These are phyloP conservation scores for Pythium sukuiense DNA, from an alignment of 352 stramenopile species.

Conservation along the genomic window DNA sequence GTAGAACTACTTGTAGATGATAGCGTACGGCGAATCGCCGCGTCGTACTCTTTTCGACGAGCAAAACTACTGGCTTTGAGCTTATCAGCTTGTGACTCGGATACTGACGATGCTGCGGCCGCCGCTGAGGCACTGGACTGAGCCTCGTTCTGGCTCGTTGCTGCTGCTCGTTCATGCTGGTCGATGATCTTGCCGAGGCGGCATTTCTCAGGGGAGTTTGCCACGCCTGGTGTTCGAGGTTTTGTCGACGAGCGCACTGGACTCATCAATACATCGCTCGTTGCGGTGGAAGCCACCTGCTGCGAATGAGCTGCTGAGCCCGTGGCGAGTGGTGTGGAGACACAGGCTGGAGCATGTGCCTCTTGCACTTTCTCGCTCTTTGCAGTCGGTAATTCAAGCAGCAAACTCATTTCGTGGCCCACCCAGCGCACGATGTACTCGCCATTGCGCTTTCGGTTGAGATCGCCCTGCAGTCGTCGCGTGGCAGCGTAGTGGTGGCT, in stretches of 20 bases:
- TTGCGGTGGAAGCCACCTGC: not conserved
- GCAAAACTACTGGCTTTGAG: constrained; percentile 78
- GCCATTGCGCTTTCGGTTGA: constrained; percentile 79
- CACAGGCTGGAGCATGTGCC: constrained; percentile 32
- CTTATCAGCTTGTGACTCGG: constrained; percentile 32
- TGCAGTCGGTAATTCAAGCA: constrained; percentile 61
- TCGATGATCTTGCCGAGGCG: constrained; percentile 54
- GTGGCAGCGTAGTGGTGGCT: constrained; percentile 82
- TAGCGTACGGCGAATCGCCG: constrained; percentile 42
- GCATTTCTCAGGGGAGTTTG: constrained; percentile 58
- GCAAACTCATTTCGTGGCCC: constrained; percentile 77
- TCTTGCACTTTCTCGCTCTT: constrained; percentile 48
- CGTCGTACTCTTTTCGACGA: constrained; percentile 67
- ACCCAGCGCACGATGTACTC: constrained; percentile 85
- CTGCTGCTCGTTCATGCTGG: constrained; percentile 46
- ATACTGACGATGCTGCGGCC: not conserved
- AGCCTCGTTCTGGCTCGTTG: constrained; percentile 8
- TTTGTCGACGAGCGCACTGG: not conserved
- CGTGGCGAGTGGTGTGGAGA: constrained; percentile 8
- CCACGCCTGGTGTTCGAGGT: constrained; percentile 30
- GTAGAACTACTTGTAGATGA: constrained; percentile 10
- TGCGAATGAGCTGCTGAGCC: not conserved
- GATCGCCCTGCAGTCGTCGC: constrained; percentile 67
- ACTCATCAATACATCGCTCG: constrained; percentile 16
- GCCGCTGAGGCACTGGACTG: constrained; percentile 6